Conservation (phyloP, 139 green algal genomes). For the Chlamydomonas urium region DNA sequence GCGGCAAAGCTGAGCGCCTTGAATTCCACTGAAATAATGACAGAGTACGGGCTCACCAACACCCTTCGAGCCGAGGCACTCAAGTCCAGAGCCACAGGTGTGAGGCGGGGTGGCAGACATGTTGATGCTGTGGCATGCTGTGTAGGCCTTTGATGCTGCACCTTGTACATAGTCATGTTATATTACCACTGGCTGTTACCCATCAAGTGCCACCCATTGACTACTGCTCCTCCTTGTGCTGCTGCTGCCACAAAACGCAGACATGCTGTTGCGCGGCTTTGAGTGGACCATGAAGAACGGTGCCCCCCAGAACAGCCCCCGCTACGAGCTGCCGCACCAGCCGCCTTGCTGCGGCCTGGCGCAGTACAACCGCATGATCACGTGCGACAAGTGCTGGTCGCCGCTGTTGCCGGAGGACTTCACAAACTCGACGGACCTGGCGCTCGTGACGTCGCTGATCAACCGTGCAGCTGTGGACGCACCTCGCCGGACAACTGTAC, state of each 20-base stretch:
- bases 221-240: neutral
- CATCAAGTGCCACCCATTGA: no score
- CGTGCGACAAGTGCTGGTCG: conserved; percentile 4
- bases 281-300: conserved; percentile 7
- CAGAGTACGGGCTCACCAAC: conserved; percentile 1
- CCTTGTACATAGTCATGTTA: no score
- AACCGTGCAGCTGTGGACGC: no score
- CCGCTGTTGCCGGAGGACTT: conserved; percentile 9
- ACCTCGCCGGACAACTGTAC: no score
- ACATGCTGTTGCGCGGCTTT: conserved; percentile 2
- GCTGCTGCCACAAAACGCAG: neutral
- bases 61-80: no score
- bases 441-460: conserved; percentile 8
- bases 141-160: no score
- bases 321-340: conserved; percentile 8
- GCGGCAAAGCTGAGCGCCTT: neutral
- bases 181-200: no score
- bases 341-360: neutral
- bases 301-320: neutral
- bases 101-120: no score
- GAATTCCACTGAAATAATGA: neutral
- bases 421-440: conserved; percentile 4
- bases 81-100: no score
- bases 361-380: neutral
- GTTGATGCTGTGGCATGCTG: no score